Conservation (phyloP, 306 rosid species). For the Rubus idaeus region DNA sequence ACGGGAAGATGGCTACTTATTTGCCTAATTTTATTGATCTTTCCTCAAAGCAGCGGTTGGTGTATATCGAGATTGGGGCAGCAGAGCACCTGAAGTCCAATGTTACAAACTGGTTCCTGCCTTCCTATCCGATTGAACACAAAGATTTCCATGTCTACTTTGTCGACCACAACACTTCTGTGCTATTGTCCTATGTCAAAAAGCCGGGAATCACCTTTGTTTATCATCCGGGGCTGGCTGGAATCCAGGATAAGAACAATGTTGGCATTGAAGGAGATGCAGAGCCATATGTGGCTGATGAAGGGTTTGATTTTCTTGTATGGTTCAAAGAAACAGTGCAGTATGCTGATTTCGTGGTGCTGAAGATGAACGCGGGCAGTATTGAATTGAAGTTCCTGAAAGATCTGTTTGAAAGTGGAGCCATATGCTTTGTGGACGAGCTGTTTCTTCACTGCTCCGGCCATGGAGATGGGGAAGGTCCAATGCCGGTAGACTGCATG, state of each 20-base stretch:
- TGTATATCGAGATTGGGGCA: slow-evolving; percentile 70
- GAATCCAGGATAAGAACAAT: slow-evolving; percentile 17
- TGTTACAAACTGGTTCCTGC: slow-evolving; percentile 58
- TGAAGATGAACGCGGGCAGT: slow-evolving; percentile 76
- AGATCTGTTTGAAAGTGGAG: slow-evolving; percentile 66
- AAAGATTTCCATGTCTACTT: slow-evolving; percentile 61
- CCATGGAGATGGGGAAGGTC: slow-evolving; percentile 32
- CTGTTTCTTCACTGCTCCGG: slow-evolving; percentile 70
- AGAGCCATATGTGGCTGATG: slow-evolving; percentile 57
- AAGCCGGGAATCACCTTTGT: slow-evolving; percentile 77
- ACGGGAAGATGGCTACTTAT: slow-evolving; percentile 36
- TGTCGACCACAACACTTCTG: slow-evolving; percentile 74
- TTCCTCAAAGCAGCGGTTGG: slow-evolving; percentile 49
- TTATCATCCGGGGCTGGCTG: slow-evolving; percentile 81
- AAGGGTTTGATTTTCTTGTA: slow-evolving; percentile 64
- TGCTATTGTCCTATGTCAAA: slow-evolving; percentile 56
- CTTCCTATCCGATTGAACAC: slow-evolving; percentile 61
- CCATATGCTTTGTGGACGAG: slow-evolving; percentile 77
- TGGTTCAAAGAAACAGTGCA: slow-evolving; percentile 87
- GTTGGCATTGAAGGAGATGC: slow-evolving; percentile 22
- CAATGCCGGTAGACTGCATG: slow-evolving; percentile 49
- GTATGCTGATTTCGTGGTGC: slow-evolving; percentile 69
- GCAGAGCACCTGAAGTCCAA: slow-evolving; percentile 45
- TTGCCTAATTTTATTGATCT: slow-evolving; percentile 60
- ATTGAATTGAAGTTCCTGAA: slow-evolving; percentile 62